phyloP scores from a whole-genome alignment of 805 yeast genomes.

The Lipomyces orientalis region DNA sequence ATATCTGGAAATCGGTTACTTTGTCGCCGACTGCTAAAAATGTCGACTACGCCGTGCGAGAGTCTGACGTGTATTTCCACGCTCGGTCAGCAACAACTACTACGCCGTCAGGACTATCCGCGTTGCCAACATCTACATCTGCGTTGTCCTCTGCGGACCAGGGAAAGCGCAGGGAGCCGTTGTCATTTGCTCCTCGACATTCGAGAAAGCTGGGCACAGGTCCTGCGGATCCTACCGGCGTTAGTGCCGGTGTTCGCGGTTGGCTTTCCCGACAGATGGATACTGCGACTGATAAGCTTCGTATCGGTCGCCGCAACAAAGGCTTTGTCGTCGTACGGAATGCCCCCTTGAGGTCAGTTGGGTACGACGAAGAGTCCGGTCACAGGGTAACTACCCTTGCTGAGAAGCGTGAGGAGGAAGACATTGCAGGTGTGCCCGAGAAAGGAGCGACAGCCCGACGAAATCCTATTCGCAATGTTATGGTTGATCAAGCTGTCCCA shows the following conservation, averaged over 20 bases:
- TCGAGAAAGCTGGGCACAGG: slow-evolving; percentile 39
- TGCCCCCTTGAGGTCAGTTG: slow-evolving; percentile 31
- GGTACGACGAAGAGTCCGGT: not conserved
- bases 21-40: slow-evolving; percentile 4
- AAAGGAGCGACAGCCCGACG: not conserved
- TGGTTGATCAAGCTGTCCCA: slow-evolving; percentile 30
- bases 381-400: not conserved
- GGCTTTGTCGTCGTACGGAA: slow-evolving; percentile 41
- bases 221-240: slow-evolving; percentile 41
- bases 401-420: not conserved
- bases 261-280: slow-evolving; percentile 34
- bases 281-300: slow-evolving; percentile 18
- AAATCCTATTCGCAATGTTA: not conserved
- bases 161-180: slow-evolving; percentile 32
- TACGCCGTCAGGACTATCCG: slow-evolving; percentile 14
- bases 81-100: slow-evolving; percentile 13
- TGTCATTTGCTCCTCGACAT: slow-evolving; percentile 28
- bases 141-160: too few species aligned
- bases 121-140: not conserved
- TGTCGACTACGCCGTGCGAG: slow-evolving; percentile 64
- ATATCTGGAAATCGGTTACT: slow-evolving; percentile 18
- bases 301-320: slow-evolving; percentile 16
- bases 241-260: slow-evolving; percentile 39
- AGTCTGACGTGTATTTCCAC: slow-evolving; percentile 57
- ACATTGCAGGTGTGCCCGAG: not conserved